Percentiles rank a stretch among this genome's conserved stretches.
These are phyloP conservation scores for Colletotrichum lupini DNA, from an alignment of 2,329 filamentous ascomycete species.

Conservation along the genomic window DNA sequence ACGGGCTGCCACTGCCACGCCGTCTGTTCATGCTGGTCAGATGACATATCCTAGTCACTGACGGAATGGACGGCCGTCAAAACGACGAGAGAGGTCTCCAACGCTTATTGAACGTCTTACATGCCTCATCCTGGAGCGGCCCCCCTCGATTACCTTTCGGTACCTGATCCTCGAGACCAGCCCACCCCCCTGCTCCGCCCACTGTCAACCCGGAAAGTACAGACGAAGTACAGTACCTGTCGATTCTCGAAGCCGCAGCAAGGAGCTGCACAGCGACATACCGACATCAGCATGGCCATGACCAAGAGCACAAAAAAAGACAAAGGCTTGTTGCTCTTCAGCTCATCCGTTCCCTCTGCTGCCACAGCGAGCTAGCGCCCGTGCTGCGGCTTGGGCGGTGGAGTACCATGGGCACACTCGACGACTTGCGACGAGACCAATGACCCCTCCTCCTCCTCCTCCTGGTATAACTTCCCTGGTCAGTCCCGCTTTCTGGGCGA, in stretches of 20 bases:
- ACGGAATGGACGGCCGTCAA: neutral
- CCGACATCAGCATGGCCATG: neutral
- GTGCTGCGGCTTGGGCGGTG: constrained; percentile 29
- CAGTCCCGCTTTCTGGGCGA: constrained; percentile 21
- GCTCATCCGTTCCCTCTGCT: constrained; percentile 3
- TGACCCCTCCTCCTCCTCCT: constrained; percentile 19
- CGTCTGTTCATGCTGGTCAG: neutral
- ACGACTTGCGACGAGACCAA: neutral
- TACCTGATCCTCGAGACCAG: constrained; percentile 18
- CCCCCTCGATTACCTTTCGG: constrained; percentile 19
- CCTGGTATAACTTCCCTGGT: constrained; percentile 21
- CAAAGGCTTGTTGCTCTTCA: neutral
- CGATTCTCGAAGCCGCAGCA: neutral
- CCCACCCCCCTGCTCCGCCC: constrained; percentile 22
- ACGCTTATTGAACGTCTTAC: constrained; percentile 13
- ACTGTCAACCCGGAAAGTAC: constrained; percentile 5
- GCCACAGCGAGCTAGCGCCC: constrained; percentile 14
- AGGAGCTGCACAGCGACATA: neutral
- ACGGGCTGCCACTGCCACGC: neutral
- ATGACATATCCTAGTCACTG: constrained; percentile 5
- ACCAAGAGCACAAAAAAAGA: neutral
- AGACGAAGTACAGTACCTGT: constrained; percentile 16
- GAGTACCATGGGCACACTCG: neutral
- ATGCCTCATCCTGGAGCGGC: constrained; percentile 19
- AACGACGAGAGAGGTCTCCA: neutral